Evolutionary conservation across 1,284 basidiomycete genomes (phyloP), one percentile per base, ranked within the genome.

Genomic region (Ganoderma resinaceum): DNA sequence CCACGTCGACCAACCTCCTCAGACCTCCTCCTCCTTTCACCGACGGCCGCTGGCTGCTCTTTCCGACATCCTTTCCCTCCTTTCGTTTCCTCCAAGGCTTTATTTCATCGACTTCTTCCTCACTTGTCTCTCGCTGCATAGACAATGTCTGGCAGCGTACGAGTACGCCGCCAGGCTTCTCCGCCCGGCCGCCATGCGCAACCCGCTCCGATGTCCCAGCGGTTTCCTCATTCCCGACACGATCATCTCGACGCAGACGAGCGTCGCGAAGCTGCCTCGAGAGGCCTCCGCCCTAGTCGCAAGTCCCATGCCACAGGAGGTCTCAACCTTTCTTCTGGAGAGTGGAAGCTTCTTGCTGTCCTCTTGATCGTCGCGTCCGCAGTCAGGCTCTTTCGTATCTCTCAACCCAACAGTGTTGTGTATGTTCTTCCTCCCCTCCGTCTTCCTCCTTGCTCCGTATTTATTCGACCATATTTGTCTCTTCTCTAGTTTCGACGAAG

Each of bases 371-470:
- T 97, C 61, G 95, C 94, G 0, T 79, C 83, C 12, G 87, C 84
- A 42, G 93, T 97, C 14, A 86, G 96, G 62, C 79, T 96, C 63
- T 96, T 91, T 81, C 87, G 91, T 66, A 82, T 98, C 62, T 93
- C 91, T 42, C 87, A 89, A 76, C 96, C 96, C 0, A 86, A 90
- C 69, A 95, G 93, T 76, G 94, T 98, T 43, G 96, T 98, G 95
- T 97, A 75, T 84, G 94, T 88, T 4, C 46, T 40, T 6, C 5
- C 35, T 40, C 33, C 62, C 68, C 14, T 18, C 31, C 61, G 38
- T 67, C 38, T 53, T 43, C 55, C 49, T 20, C 20, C 20, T 57
- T 26, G 55, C 23, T 23, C 52, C 55, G 20, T 37, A 20, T 31
- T 16, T 6, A n/a, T 11, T 31, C 23, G 20, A 58, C 57, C 57